Conservation (phyloP, 106 monocot species). For the Phalaenopsis equestris region DNA sequence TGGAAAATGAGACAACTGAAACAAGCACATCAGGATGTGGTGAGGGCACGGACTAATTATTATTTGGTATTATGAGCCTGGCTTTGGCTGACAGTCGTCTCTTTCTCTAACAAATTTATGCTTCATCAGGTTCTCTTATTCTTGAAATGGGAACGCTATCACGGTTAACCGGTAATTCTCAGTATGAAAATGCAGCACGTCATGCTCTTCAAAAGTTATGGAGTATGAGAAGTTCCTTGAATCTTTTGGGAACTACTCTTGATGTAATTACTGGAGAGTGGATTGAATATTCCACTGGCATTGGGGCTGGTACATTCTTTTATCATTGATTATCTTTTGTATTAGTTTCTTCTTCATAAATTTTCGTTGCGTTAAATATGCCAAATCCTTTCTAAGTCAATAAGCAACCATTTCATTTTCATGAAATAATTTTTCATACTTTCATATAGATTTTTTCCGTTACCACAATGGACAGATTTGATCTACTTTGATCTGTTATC, state of each 20-base stretch:
- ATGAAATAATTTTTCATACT: not conserved
- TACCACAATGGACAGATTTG: not conserved
- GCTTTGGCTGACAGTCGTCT: conserved; percentile 1
- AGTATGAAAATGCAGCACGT: conserved; percentile 72
- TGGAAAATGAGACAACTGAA: conserved; percentile 89
- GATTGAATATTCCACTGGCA: conserved; percentile 85
- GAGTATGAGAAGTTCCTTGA: conserved; percentile 94
- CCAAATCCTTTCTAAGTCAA: not conserved
- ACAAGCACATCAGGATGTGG: conserved; percentile 97
- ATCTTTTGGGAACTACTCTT: conserved; percentile 88
- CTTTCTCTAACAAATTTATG: not conserved
- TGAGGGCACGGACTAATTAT: conserved; percentile 20
- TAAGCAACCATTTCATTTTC: not conserved
- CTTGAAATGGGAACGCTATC: conserved; percentile 96
- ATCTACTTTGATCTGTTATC: not conserved
- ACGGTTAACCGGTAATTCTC: conserved; percentile 66
- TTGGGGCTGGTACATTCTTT: conserved; percentile 73
- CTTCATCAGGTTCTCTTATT: conserved; percentile 75
- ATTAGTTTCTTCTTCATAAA: not conserved
- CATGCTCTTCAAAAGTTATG: conserved; percentile 82
- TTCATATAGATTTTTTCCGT: not conserved
- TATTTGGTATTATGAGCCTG: not conserved
- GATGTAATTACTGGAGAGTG: conserved; percentile 80
- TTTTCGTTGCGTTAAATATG: not conserved
- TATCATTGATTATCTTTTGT: conserved; percentile 2